phyloP scores from a whole-genome alignment of 2,329 filamentous ascomycete genomes.

The Cryoendolithus antarcticus region DNA sequence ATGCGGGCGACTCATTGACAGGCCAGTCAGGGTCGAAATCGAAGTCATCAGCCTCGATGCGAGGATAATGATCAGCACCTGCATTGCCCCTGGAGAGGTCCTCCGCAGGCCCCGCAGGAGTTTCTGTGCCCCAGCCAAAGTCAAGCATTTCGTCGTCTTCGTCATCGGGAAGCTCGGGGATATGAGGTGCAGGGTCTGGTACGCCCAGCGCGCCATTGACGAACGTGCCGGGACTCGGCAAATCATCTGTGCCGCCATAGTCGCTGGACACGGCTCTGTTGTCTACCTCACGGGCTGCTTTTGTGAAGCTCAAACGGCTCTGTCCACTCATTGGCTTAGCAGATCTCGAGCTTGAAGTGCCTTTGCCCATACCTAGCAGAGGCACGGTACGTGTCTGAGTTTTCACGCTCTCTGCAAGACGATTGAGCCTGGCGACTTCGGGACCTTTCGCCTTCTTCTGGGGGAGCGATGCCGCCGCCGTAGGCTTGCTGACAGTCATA shows the following conservation, averaged over 20 bases:
- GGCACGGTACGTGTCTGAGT: slow-evolving; percentile 11
- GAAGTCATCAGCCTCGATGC: background rate
- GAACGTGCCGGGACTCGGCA: slow-evolving; percentile 2
- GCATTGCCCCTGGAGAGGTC: background rate
- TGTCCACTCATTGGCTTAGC: background rate
- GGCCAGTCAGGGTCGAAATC: background rate
- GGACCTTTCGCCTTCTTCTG: slow-evolving; percentile 1
- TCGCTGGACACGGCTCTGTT: slow-evolving; percentile 9
- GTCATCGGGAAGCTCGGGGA: background rate
- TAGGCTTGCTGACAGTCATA: slow-evolving; percentile 11
- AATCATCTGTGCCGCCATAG: slow-evolving; percentile 11
- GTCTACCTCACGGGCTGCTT: slow-evolving; percentile 1
- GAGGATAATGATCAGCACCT: background rate
- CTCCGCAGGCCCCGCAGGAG: background rate
- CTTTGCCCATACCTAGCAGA: slow-evolving; percentile 3
- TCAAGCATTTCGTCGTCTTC: slow-evolving; percentile 13
- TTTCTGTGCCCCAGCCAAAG: background rate
- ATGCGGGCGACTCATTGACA: background rate
- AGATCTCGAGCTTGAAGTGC: background rate
- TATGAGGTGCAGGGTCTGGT: background rate
- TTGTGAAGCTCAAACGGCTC: slow-evolving; percentile 5
- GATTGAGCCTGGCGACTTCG: slow-evolving; percentile 10
- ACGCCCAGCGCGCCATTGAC: slow-evolving; percentile 1
- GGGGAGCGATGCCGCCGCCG: slow-evolving; percentile 1
- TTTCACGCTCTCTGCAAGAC: slow-evolving; percentile 15